Conservation (phyloP, 176 grass and related monocot species). For the Carex scoparia region DNA sequence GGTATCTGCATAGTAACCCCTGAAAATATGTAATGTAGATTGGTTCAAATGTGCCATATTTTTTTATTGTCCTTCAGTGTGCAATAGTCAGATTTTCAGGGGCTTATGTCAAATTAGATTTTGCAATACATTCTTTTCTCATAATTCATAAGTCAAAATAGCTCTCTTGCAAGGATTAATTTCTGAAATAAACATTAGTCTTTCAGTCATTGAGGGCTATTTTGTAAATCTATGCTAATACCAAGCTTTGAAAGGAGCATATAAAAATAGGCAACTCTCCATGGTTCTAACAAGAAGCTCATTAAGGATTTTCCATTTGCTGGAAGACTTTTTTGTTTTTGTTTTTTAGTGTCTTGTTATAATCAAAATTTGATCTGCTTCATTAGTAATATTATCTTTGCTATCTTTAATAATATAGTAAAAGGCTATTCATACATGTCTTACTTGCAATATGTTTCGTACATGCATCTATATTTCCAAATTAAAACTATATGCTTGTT, state of each 20-base stretch:
- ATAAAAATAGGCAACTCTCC: background rate
- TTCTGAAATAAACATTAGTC: background rate
- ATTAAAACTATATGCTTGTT: background rate
- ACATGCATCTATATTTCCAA: background rate
- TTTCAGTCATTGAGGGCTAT: background rate
- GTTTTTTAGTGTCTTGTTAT: background rate
- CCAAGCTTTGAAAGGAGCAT: background rate
- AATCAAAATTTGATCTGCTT: constrained; percentile 2
- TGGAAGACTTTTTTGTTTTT: background rate
- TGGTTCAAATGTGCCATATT: constrained; percentile 7
- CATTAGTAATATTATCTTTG: background rate
- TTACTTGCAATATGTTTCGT: background rate
- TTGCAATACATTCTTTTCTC: constrained; percentile 10
- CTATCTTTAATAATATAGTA: background rate
- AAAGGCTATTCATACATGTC: background rate
- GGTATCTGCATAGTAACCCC: constrained; percentile 21
- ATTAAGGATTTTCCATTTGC: background rate
- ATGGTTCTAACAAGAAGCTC: background rate
- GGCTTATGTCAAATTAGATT: constrained; percentile 9
- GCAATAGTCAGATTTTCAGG: background rate
- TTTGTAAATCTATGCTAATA: constrained; percentile 16
- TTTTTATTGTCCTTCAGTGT: background rate
- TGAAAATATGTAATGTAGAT: constrained; percentile 20
- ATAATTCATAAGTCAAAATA: constrained; percentile 16
- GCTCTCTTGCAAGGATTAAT: constrained; percentile 10